Evolutionary conservation across 2,329 filamentous ascomycete species (phyloP).

Genomic region (Penicillium sp.): DNA sequence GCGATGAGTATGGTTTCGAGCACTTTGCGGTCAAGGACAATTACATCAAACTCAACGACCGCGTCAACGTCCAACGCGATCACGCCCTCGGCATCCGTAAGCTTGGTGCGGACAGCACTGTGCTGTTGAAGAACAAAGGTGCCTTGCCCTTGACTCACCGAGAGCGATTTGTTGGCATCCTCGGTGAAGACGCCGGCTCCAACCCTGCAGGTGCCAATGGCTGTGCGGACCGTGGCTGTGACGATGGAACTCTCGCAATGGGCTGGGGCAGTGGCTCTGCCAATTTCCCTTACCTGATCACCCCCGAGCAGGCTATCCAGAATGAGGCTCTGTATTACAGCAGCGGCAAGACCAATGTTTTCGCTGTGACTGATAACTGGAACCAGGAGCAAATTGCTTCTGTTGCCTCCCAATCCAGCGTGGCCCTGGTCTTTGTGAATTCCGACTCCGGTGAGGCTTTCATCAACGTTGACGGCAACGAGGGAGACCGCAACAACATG

Average conservation of each 20-base stretch:
- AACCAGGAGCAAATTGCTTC: conserved; percentile 48
- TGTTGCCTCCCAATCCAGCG: conserved; percentile 48
- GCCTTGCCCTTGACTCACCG: conserved; percentile 67
- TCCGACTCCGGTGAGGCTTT: conserved; percentile 81
- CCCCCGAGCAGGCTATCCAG: conserved; percentile 59
- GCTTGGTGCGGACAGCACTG: conserved; percentile 71
- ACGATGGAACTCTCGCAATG: conserved; percentile 57
- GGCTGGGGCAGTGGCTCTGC: conserved; percentile 57
- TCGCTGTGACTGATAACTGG: conserved; percentile 54
- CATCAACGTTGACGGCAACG: conserved; percentile 74
- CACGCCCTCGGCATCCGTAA: conserved; percentile 69
- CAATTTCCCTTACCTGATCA: conserved; percentile 59
- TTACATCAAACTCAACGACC: conserved; percentile 63
- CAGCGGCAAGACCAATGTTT: conserved; percentile 60
- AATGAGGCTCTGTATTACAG: conserved; percentile 51
- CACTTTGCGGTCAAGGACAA: conserved; percentile 59
- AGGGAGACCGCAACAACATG: conserved; percentile 85
- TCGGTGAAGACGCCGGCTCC: conserved; percentile 77
- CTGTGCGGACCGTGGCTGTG: conserved; percentile 62
- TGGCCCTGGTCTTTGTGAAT: conserved; percentile 79
- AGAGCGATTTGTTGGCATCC: conserved; percentile 67
- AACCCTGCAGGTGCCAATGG: conserved; percentile 72
- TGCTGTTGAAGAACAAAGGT: conserved; percentile 80
- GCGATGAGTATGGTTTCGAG: conserved; percentile 64
- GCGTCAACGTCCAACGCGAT: conserved; percentile 74